Evolutionary conservation across 257 asterid species (phyloP), one percentile per base, ranked within the genome.

Genomic region (Solanum tacnaense): DNA sequence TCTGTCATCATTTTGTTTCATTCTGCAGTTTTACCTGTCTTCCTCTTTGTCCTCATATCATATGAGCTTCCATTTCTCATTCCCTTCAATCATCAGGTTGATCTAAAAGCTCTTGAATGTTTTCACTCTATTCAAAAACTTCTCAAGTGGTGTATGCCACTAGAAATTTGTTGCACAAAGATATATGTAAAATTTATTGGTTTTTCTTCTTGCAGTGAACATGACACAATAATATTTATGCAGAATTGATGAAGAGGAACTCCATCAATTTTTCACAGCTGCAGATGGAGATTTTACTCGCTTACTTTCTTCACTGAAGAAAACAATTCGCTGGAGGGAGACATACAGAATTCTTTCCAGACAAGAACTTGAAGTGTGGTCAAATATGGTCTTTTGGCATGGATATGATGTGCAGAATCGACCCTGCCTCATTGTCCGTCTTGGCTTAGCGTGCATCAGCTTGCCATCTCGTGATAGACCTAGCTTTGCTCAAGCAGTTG

Each of bases 341-440:
- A 95, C 91, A 13, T 96, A 96, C 92, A 91, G 95, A 92, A 91
- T 96, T 93, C 96, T 97, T 76, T 91, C 98, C 8, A 92, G 21
- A 83, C 95, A 92, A 90, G 99, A 97, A 90, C 99, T 97, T 81
- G 98, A 94, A 86, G 90, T 89, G 91, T 97, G 99, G 99, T 92
- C 99, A 88, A 92, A 91, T 90, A 88, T 95, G 97, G 90, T 96
- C 60, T 97, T 96, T 90, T 97, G 99, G 99, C 99, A 97, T 91
- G 99, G 98, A 89, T 91, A 91, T 82, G 99, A 96, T 91, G 86
- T 89, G 89, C 93, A 89, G 89, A 85, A 89, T 73, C 92, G 94
- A 15, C 99, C 97, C 12, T 94, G 97, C 92, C 98, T 97, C 87
- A 81, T 95, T 60, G 93, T 96, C 91, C 98, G 98, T 81, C 98